Percentiles rank a stretch among this genome's conserved stretches.
phyloP scores from a whole-genome alignment of 2,329 filamentous ascomycete species.

The Alternaria consortialis region DNA sequence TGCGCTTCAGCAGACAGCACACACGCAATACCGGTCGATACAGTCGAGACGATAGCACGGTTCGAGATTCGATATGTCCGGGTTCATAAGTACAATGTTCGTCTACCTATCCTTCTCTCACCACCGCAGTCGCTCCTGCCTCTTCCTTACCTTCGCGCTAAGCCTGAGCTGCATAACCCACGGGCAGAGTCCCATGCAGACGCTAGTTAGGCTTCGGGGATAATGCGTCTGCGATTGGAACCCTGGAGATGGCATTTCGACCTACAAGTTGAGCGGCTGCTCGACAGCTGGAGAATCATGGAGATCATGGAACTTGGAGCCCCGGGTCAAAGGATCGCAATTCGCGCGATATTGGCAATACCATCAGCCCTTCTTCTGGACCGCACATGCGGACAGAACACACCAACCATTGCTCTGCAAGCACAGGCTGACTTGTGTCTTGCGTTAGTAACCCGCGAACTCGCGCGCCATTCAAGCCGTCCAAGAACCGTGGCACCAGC shows the following conservation, averaged over 20 bases:
- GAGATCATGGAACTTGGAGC: background rate
- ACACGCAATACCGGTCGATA: slow-evolving; percentile 17
- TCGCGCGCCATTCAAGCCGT: slow-evolving; percentile 89
- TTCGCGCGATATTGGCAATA: background rate
- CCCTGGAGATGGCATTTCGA: background rate
- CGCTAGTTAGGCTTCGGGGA: background rate
- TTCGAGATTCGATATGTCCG: slow-evolving; percentile 55
- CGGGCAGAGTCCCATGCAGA: background rate
- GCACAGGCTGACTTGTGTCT: slow-evolving; percentile 47
- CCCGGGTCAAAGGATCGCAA: background rate
- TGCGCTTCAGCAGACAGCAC: slow-evolving; percentile 36
- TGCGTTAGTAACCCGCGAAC: slow-evolving; percentile 81
- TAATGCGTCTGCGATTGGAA: background rate
- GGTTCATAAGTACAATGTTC: slow-evolving; percentile 84
- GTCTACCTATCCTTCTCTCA: slow-evolving; percentile 49
- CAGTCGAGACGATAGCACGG: slow-evolving; percentile 26
- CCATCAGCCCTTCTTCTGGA: background rate
- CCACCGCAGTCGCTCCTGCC: too few species aligned
- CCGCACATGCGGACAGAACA: background rate
- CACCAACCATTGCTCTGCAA: slow-evolving; percentile 22
- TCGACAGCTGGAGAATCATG: background rate
- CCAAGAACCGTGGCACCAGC: slow-evolving; percentile 85
- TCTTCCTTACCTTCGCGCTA: background rate
- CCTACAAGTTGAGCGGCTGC: background rate
- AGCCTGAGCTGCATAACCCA: background rate